Evolutionary conservation across 768 basidiomycete genomes (phyloP).

Genomic region (Mycena venus): DNA sequence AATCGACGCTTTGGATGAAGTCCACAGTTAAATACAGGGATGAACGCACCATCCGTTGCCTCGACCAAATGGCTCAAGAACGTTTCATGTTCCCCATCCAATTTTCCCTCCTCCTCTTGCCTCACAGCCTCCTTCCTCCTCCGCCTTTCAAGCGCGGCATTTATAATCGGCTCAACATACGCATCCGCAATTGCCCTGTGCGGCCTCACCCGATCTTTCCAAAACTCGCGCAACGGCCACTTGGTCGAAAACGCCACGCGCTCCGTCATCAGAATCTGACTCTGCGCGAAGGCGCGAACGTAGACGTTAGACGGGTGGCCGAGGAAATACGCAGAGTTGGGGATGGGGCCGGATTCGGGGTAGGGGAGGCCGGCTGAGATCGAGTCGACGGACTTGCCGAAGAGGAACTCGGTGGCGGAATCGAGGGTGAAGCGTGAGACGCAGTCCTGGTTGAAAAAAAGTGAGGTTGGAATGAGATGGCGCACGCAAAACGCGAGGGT

Average conservation of each 20-base stretch:
- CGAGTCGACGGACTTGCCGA: neutral
- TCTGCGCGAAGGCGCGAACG: neutral
- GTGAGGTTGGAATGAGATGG: too few relatives aligned
- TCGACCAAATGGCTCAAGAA: conserved; percentile 60
- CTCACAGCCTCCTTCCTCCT: conserved; percentile 43
- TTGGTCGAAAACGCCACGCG: neutral
- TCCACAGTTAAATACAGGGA: neutral
- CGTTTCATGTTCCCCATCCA: conserved; percentile 46
- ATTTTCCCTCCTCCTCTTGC: neutral
- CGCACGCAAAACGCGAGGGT: too few relatives aligned
- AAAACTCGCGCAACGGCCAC: conserved; percentile 22
- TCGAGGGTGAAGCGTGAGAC: conserved; percentile 22
- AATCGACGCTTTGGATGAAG: too few relatives aligned
- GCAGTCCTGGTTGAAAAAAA: too few relatives aligned
- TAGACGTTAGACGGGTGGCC: conserved; percentile 15
- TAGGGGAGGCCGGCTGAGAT: conserved; percentile 15
- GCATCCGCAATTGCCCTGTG: conserved; percentile 50
- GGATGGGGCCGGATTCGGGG: neutral
- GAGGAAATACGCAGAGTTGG: neutral
- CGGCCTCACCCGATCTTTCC: conserved; percentile 17
- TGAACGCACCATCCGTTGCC: conserved; percentile 52
- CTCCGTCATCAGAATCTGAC: neutral
- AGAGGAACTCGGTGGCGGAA: conserved; percentile 19
- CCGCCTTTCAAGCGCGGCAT: conserved; percentile 56
- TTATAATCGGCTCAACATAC: conserved; percentile 63